Evolutionary conservation across 2,329 filamentous ascomycete species (phyloP).

Genomic region (Tolypocladium tropicale): DNA sequence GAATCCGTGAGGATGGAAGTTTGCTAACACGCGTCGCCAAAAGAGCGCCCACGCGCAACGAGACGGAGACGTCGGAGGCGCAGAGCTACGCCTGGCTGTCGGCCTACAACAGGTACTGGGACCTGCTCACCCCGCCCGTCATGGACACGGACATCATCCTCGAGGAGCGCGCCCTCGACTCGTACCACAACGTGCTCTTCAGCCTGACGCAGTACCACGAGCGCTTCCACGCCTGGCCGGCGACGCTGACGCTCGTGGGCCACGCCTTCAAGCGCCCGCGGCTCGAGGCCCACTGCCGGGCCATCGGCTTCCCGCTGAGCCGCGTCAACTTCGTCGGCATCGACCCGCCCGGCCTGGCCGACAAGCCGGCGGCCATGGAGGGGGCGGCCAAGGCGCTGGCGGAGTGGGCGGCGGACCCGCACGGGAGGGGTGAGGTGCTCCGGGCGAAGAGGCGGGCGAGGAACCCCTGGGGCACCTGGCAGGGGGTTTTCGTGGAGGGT

Average conservation of each 20-base stretch:
- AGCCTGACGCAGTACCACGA: slow-evolving; percentile 45
- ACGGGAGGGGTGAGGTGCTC: slow-evolving; percentile 34
- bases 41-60: slow-evolving; percentile 54
- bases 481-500: slow-evolving; percentile 32
- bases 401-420: slow-evolving; percentile 42
- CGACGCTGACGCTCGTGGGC: slow-evolving; percentile 50
- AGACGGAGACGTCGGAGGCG: slow-evolving; percentile 49
- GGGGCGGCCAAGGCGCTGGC: slow-evolving; percentile 32
- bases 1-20: no score
- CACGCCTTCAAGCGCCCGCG: slow-evolving; percentile 59
- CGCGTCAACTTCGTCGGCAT: slow-evolving; percentile 48
- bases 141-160: slow-evolving; percentile 30
- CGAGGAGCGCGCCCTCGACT: slow-evolving; percentile 71
- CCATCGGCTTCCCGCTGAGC: slow-evolving; percentile 42
- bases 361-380: slow-evolving; percentile 22
- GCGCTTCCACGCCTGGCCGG: slow-evolving; percentile 39
- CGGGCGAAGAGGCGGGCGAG: slow-evolving; percentile 36
- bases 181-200: slow-evolving; percentile 76
- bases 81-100: slow-evolving; percentile 50
- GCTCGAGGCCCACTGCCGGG: slow-evolving; percentile 52
- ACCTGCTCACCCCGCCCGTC: slow-evolving; percentile 16
- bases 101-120: slow-evolving; percentile 34
- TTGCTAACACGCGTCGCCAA: neutral
- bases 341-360: slow-evolving; percentile 44
- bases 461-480: slow-evolving; percentile 37